Evolutionary conservation across 495 filamentous ascomycete species (phyloP).

Genomic region (Ascodesmis nigricans): DNA sequence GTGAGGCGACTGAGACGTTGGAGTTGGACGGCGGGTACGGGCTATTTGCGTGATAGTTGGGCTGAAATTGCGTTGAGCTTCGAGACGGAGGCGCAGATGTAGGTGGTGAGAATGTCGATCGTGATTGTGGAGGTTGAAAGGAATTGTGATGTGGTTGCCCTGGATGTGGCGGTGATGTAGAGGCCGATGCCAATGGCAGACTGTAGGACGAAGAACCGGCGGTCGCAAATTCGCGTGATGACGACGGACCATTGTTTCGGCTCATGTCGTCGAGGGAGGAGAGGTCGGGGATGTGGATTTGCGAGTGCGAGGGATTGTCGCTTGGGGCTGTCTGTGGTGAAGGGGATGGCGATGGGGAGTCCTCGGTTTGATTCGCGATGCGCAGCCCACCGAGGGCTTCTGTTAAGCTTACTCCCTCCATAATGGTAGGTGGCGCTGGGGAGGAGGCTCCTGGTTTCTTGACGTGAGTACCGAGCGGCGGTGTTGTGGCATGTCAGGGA

Average conservation of each 20-base stretch:
- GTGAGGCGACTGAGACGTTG: slow-evolving; percentile 23
- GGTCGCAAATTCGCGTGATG: background rate
- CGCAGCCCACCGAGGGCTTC: slow-evolving; percentile 82
- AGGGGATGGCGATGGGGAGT: slow-evolving; percentile 29
- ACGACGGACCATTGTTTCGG: slow-evolving; percentile 1
- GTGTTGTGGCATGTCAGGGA: no score
- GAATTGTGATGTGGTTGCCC: slow-evolving; percentile 1
- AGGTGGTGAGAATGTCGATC: slow-evolving; percentile 16
- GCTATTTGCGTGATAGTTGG: slow-evolving; percentile 3
- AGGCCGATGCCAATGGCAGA: slow-evolving; percentile 23
- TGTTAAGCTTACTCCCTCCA: slow-evolving; percentile 88
- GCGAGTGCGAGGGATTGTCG: slow-evolving; percentile 11
- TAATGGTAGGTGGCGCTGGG: no score
- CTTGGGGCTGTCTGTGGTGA: slow-evolving; percentile 17
- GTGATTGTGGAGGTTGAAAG: slow-evolving; percentile 6
- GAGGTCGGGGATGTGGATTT: slow-evolving; percentile 19
- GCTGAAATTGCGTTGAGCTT: slow-evolving; percentile 14
- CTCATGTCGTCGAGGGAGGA: slow-evolving; percentile 14
- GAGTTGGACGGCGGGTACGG: slow-evolving; percentile 7
- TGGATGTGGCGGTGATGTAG: slow-evolving; percentile 12
- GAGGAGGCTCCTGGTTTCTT: no score
- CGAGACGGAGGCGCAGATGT: slow-evolving; percentile 15
- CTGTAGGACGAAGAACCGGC: background rate
- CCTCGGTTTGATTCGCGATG: slow-evolving; percentile 90
- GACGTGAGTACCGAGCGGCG: no score